These are phyloP conservation scores for Spergularia azorica DNA, from an alignment of 179 eudicot genomes.

Conservation along the genomic window DNA sequence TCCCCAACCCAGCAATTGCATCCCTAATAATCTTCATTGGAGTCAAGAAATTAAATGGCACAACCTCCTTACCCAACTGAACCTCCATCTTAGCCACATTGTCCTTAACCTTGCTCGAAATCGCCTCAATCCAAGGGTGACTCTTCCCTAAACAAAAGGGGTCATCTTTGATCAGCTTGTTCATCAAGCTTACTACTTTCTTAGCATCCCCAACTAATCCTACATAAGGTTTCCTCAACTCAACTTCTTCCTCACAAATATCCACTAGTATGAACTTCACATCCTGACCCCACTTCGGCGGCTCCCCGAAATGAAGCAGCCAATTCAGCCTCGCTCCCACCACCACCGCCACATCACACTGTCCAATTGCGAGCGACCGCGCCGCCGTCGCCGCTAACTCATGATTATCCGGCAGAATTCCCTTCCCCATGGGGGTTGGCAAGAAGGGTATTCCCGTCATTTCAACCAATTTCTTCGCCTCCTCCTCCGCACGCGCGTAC, in stretches of 20 bases:
- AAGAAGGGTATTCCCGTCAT: constrained; percentile 86
- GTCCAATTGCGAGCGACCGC: constrained; percentile 81
- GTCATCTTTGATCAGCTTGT: constrained; percentile 81
- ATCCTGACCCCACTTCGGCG: constrained; percentile 84
- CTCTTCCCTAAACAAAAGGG: constrained; percentile 81
- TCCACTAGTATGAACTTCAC: constrained; percentile 86
- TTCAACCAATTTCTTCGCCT: constrained; percentile 56
- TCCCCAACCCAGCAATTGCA: constrained; percentile 63
- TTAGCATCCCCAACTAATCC: constrained; percentile 90
- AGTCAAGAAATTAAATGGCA: constrained; percentile 85
- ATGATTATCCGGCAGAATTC: constrained; percentile 73
- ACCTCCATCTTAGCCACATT: constrained; percentile 85
- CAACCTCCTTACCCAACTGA: constrained; percentile 77
- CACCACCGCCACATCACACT: constrained; percentile 85
- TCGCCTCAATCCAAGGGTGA: constrained; percentile 83
- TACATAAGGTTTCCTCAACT: constrained; percentile 62
- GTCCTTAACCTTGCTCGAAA: constrained; percentile 65
- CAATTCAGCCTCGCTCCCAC: constrained; percentile 92
- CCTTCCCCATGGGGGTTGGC: constrained; percentile 98
- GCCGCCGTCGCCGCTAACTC: constrained; percentile 90
- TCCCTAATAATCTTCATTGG: constrained; percentile 95
- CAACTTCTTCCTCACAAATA: constrained; percentile 73
- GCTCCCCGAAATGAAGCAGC: constrained; percentile 91
- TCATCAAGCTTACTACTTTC: constrained; percentile 52
- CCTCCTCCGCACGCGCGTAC: constrained; percentile 57